These are phyloP conservation scores for Coemansia sp. DNA, from an alignment of 192 early-diverging fungal genomes.

Conservation along the genomic window DNA sequence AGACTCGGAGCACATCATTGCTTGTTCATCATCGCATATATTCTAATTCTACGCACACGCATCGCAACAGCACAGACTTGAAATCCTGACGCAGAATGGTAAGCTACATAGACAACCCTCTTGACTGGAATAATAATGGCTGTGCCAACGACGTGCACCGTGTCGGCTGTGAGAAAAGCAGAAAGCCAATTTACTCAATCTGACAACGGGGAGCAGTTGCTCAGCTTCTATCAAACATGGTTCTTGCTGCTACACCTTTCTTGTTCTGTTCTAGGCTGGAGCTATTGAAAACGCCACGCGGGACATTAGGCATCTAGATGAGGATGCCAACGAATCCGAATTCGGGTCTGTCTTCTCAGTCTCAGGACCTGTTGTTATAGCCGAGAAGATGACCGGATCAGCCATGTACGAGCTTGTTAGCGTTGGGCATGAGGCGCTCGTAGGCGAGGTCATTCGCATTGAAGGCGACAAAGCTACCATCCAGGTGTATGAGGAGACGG, in stretches of 20 bases:
- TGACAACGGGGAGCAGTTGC: not conserved
- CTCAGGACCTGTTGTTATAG: conserved; percentile 99
- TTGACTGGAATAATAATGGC: not conserved
- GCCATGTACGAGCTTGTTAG: conserved; percentile 99
- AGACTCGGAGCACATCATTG: not conserved
- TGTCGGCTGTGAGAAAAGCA: not conserved
- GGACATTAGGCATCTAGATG: conserved; percentile 75
- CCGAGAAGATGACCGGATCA: conserved; percentile 95
- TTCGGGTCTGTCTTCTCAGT: conserved; percentile 95
- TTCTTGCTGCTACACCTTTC: not conserved
- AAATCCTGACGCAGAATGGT: conserved; percentile 11
- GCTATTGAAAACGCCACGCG: conserved; percentile 87
- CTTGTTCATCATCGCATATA: not conserved
- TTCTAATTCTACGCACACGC: not conserved
- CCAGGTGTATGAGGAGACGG: conserved; percentile 99
- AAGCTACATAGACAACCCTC: not conserved
- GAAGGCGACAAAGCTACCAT: conserved; percentile 99
- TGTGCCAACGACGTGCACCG: not conserved
- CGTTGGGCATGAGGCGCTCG: conserved; percentile 95
- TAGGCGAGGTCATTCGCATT: conserved; percentile 99
- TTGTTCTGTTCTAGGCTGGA: conserved; percentile 66
- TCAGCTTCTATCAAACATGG: not conserved
- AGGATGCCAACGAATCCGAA: conserved; percentile 82
- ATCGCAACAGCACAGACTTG: not conserved
- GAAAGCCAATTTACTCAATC: not conserved